These are phyloP conservation scores for Leishmania mexicana DNA, from an alignment of 208 protist species.

Conservation along the genomic window DNA sequence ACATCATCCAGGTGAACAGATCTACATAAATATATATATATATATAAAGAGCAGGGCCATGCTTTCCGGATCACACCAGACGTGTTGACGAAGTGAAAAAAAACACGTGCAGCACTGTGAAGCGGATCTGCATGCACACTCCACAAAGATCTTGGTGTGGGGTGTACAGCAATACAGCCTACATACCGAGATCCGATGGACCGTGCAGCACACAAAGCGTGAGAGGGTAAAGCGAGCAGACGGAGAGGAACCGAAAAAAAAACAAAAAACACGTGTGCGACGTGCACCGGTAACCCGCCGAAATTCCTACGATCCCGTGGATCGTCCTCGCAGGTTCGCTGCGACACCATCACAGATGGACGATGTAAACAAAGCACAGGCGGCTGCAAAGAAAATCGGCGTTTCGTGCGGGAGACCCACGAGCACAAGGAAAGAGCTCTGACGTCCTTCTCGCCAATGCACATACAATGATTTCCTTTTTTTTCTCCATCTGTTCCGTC, in stretches of 20 bases:
- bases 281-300: too few species aligned
- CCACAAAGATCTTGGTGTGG: background rate
- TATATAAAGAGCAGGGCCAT: too few species aligned
- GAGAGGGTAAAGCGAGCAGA: background rate
- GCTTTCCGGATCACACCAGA: background rate
- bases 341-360: too few species aligned
- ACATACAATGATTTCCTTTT: too few species aligned
- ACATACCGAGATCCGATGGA: background rate
- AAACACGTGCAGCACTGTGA: background rate
- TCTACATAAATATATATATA: background rate
- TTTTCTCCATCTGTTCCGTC: too few species aligned
- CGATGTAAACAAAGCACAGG: too few species aligned
- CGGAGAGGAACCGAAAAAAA: background rate
- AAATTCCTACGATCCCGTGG: too few species aligned
- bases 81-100: background rate
- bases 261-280: background rate
- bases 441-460: too few species aligned
- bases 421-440: too few species aligned
- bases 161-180: background rate
- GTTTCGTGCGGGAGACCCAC: too few species aligned
- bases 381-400: too few species aligned
- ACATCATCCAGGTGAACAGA: background rate
- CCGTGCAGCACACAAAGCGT: background rate
- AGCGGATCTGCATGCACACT: background rate
- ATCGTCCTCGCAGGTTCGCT: too few species aligned